A percentile compares a stretch with the other conserved stretches of the same genome.
These are phyloP conservation scores for Pseudomonodictys pantanalensis DNA, from an alignment of 495 filamentous ascomycete species.

Conservation along the genomic window DNA sequence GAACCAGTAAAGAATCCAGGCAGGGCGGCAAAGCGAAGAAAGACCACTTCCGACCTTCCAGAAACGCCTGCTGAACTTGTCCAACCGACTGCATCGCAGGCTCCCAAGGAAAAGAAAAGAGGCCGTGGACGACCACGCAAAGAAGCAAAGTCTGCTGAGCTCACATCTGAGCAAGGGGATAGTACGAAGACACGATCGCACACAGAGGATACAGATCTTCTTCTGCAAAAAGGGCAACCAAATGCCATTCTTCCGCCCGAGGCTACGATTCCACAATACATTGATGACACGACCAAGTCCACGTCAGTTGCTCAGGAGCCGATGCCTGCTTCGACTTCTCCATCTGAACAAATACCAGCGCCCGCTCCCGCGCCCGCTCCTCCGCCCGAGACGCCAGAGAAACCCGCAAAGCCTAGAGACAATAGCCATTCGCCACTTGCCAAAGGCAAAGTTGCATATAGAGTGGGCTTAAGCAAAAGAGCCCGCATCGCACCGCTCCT, in stretches of 20 bases:
- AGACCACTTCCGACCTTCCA: conserved; percentile 19
- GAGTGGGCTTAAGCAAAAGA: conserved; percentile 66
- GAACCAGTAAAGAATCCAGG: background rate
- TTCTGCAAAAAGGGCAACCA: background rate
- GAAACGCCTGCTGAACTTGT: background rate
- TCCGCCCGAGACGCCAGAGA: conserved; percentile 11
- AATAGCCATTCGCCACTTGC: conserved; percentile 47
- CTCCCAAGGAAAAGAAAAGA: conserved; percentile 23
- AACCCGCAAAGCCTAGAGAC: conserved; percentile 11
- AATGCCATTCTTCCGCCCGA: background rate
- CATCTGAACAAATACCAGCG: background rate
- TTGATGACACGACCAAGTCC: too few relatives aligned
- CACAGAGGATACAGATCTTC: background rate
- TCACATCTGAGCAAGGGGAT: background rate
- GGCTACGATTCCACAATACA: too few relatives aligned
- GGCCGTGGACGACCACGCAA: conserved; percentile 31
- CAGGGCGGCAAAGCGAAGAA: conserved; percentile 19
- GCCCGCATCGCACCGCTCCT: conserved; percentile 65
- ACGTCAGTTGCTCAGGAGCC: background rate
- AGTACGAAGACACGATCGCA: background rate
- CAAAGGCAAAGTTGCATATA: conserved; percentile 56
- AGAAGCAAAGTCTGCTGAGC: background rate
- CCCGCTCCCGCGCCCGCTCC: background rate
- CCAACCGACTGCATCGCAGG: background rate
- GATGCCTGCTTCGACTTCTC: conserved; percentile 12